Conservation (phyloP, 352 stramenopile genomes). For the Phytophthora quininea region DNA sequence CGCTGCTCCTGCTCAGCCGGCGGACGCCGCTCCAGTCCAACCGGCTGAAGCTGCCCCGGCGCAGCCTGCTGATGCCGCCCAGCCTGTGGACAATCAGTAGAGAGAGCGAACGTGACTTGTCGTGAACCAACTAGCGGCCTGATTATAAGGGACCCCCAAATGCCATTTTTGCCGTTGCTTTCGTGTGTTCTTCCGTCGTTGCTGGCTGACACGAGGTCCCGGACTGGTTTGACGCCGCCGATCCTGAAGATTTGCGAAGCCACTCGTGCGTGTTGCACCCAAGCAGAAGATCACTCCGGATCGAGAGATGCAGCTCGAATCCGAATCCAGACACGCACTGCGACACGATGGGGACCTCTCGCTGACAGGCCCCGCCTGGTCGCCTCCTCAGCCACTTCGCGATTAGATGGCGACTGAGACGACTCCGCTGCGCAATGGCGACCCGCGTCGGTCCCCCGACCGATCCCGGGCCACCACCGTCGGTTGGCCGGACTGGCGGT, state of each 20-base stretch:
- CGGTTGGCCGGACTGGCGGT: constrained; percentile 22
- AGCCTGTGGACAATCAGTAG: constrained; percentile 3
- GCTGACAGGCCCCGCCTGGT: too few species aligned
- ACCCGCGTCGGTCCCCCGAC: neutral
- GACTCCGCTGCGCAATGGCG: constrained; percentile 27
- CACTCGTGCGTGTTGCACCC: too few species aligned
- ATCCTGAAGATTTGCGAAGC: constrained; percentile 3
- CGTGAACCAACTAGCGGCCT: neutral
- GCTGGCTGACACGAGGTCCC: neutral
- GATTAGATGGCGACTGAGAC: constrained; percentile 31
- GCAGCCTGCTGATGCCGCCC: neutral
- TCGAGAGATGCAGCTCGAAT: neutral
- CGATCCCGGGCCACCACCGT: constrained; percentile 4
- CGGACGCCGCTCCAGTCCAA: neutral
- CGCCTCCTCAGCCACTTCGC: neutral
- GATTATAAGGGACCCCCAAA: neutral
- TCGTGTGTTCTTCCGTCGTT: neutral
- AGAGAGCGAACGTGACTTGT: neutral
- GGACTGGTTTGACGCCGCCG: neutral
- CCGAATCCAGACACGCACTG: neutral
- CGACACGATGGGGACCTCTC: neutral
- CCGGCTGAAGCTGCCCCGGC: constrained; percentile 3
- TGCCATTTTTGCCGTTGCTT: constrained; percentile 1
- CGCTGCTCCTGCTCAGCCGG: neutral
- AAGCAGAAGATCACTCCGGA: neutral